Conservation (phyloP, 2,329 filamentous ascomycete genomes). For the Lasiodiplodia theobromae region DNA sequence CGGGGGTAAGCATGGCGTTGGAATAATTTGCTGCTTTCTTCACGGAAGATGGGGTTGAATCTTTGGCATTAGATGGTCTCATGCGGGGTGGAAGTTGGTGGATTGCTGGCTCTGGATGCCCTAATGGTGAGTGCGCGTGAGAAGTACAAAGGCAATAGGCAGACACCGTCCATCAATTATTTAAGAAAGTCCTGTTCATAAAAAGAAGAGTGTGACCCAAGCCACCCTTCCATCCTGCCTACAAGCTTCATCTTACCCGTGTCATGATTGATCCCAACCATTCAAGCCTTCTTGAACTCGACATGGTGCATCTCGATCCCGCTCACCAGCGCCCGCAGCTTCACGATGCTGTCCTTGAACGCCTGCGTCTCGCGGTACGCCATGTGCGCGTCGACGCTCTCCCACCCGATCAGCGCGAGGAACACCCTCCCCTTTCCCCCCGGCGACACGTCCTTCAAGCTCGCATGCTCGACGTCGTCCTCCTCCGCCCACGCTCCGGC, state of each 20-base stretch:
- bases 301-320: constrained; percentile 52
- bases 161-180: background rate
- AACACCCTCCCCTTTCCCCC: constrained; percentile 50
- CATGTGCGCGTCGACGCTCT: constrained; percentile 58
- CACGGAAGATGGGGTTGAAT: background rate
- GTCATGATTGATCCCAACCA: too few relatives aligned
- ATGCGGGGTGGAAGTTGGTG: background rate
- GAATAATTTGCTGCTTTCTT: background rate
- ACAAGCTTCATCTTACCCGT: too few relatives aligned
- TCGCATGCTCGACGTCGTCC: constrained; percentile 30
- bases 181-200: background rate
- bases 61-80: background rate
- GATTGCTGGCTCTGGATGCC: background rate
- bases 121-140: background rate
- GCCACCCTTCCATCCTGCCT: too few relatives aligned
- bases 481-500: constrained; percentile 47
- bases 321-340: constrained; percentile 52
- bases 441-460: constrained; percentile 16
- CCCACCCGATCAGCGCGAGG: constrained; percentile 59
- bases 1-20: background rate
- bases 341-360: constrained; percentile 52
- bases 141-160: background rate
- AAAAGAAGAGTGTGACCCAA: background rate
- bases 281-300: constrained; percentile 32
- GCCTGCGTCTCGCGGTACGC: constrained; percentile 53